These are phyloP conservation scores for Colletotrichum aenigma DNA, from an alignment of 2,329 filamentous ascomycete species.

Conservation along the genomic window DNA sequence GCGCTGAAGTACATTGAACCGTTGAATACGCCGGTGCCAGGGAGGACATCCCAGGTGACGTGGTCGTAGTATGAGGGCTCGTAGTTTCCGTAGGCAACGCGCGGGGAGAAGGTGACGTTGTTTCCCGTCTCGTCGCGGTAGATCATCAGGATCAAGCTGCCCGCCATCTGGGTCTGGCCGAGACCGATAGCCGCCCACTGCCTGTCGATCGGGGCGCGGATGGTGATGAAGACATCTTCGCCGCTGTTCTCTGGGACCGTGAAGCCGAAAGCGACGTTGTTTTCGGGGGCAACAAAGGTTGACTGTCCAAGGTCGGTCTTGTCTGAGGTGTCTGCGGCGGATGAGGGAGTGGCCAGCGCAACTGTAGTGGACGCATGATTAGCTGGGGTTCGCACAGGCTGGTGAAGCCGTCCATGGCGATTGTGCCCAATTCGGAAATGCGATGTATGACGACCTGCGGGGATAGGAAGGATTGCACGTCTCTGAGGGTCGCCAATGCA, in stretches of 20 bases:
- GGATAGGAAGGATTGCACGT: background rate
- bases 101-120: slow-evolving; percentile 62
- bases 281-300: slow-evolving; percentile 47
- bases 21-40: slow-evolving; percentile 51
- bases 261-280: slow-evolving; percentile 52
- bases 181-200: slow-evolving; percentile 62
- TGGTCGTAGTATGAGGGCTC: slow-evolving; percentile 54
- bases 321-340: slow-evolving; percentile 28
- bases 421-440: background rate
- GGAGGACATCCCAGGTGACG: slow-evolving; percentile 47
- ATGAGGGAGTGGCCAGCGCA: slow-evolving; percentile 19
- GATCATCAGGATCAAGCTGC: slow-evolving; percentile 58
- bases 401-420: background rate
- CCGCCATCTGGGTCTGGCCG: slow-evolving; percentile 54
- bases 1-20: slow-evolving; percentile 53
- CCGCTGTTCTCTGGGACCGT: slow-evolving; percentile 51
- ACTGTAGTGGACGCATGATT: background rate
- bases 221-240: slow-evolving; percentile 58
- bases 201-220: slow-evolving; percentile 48
- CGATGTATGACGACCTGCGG: background rate
- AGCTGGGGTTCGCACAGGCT: background rate
- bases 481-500: background rate
- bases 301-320: slow-evolving; percentile 36
- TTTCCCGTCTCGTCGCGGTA: slow-evolving; percentile 51
- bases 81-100: slow-evolving; percentile 51